Conservation (phyloP, 2,329 filamentous ascomycete species). For the Trichoderma endophyticum region DNA sequence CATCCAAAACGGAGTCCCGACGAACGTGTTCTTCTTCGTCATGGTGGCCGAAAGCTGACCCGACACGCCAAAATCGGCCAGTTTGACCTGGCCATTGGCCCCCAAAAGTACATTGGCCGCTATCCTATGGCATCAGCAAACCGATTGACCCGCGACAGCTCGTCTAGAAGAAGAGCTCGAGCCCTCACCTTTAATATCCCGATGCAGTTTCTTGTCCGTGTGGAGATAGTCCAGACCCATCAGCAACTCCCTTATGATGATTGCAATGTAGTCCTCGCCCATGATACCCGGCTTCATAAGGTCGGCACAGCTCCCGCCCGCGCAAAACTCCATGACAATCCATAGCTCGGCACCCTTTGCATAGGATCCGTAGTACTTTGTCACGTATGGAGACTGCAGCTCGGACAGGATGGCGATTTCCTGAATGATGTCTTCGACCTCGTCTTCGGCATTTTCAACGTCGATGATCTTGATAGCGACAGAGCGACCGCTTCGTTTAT, state of each 20-base stretch:
- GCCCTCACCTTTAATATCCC: conserved; percentile 85
- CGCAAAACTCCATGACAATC: conserved; percentile 99
- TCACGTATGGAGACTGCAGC: conserved; percentile 92
- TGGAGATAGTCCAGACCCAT: conserved; percentile 91
- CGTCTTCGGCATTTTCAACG: conserved; percentile 97
- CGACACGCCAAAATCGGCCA: conserved; percentile 95
- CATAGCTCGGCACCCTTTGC: conserved; percentile 94
- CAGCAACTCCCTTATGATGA: conserved; percentile 86
- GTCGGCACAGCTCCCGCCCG: conserved; percentile 92
- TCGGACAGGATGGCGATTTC: conserved; percentile 97
- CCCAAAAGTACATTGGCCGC: conserved; percentile 90
- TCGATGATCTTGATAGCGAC: conserved; percentile 99
- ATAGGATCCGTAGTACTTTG: conserved; percentile 96
- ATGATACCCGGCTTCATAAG: conserved; percentile 92
- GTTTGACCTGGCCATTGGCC: conserved; percentile 90
- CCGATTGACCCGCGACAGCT: neutral
- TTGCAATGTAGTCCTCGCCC: conserved; percentile 92
- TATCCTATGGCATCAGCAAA: conserved; percentile 33
- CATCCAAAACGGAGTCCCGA: conserved; percentile 99
- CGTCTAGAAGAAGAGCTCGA: neutral
- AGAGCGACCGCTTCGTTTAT: conserved; percentile 86
- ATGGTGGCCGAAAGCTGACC: conserved; percentile 95
- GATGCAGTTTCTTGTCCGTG: conserved; percentile 90
- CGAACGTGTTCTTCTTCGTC: conserved; percentile 99
- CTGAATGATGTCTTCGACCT: conserved; percentile 98